phyloP scores from a whole-genome alignment of 305 asterid genomes.

The Ajuga reptans region DNA sequence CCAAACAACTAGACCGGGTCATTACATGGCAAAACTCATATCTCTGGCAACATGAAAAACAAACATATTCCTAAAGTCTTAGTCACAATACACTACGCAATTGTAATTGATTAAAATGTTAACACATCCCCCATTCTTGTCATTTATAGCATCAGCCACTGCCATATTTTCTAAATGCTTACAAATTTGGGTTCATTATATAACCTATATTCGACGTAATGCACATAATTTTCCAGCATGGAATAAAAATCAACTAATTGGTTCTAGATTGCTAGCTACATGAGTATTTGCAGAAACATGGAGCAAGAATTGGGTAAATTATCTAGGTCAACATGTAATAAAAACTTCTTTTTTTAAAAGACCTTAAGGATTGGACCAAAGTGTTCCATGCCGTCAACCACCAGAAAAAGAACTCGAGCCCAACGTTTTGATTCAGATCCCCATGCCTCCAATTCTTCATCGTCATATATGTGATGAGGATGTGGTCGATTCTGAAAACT shows the following conservation, averaged over 20 bases:
- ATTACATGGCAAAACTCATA: not conserved
- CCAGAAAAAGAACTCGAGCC: conserved; percentile 77
- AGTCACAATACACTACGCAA: too few species aligned
- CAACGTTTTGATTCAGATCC: conserved; percentile 71
- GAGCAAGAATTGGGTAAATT: not conserved
- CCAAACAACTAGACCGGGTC: not conserved
- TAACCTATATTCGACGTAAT: not conserved
- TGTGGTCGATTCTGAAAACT: conserved; percentile 32
- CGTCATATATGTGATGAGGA: conserved; percentile 45
- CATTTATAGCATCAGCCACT: not conserved
- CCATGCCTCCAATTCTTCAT: conserved; percentile 83
- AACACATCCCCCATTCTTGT: not conserved
- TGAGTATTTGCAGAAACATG: not conserved
- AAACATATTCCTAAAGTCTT: too few species aligned
- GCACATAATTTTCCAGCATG: not conserved
- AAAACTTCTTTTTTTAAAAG: not conserved
- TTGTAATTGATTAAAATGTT: not conserved
- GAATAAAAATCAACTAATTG: not conserved
- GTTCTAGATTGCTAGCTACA: not conserved
- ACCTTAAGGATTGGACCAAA: conserved; percentile 53
- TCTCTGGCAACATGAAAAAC: too few species aligned
- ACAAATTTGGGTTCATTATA: not conserved
- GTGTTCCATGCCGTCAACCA: conserved; percentile 35
- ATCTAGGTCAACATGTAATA: not conserved
- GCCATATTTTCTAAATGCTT: not conserved